Conservation (phyloP, 768 basidiomycete species). For the Rhizopogon rudus region DNA sequence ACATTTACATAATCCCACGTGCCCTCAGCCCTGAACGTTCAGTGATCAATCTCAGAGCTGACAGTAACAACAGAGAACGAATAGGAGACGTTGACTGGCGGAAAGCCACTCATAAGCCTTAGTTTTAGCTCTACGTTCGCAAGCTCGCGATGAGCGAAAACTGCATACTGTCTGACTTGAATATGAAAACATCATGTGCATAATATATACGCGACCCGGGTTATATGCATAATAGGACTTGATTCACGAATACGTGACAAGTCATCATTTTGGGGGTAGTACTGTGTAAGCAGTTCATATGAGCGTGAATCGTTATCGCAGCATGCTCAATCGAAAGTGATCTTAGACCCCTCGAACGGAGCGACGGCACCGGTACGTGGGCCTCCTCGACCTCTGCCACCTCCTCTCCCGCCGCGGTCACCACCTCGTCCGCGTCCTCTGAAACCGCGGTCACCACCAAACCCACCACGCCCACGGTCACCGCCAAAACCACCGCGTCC, state of each 20-base stretch:
- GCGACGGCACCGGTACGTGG: slow-evolving; percentile 51
- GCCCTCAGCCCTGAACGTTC: too few species aligned
- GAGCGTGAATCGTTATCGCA: not conserved
- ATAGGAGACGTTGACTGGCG: too few species aligned
- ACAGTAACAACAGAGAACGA: too few species aligned
- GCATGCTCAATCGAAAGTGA: slow-evolving; percentile 32
- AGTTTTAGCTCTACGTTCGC: too few species aligned
- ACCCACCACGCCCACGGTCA: slow-evolving; percentile 41
- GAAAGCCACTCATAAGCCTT: too few species aligned
- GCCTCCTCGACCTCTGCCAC: slow-evolving; percentile 35
- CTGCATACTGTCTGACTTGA: too few species aligned
- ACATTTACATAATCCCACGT: too few species aligned
- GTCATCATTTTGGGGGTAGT: not conserved
- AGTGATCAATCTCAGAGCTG: too few species aligned
- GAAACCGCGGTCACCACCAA: slow-evolving; percentile 41
- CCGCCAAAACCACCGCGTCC: slow-evolving; percentile 35
- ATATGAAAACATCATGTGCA: not conserved
- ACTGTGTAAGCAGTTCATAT: not conserved
- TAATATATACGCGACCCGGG: not conserved
- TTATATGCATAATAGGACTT: not conserved
- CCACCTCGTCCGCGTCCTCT: slow-evolving; percentile 36
- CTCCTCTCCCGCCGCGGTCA: slow-evolving; percentile 28
- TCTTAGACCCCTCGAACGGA: slow-evolving; percentile 48
- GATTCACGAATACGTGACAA: not conserved
- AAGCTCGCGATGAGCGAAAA: too few species aligned